A percentile compares a stretch with the other conserved stretches of the same genome.
Evolutionary conservation across 1,139 yeast species (phyloP).

Genomic region (Protomyces inundatus): DNA sequence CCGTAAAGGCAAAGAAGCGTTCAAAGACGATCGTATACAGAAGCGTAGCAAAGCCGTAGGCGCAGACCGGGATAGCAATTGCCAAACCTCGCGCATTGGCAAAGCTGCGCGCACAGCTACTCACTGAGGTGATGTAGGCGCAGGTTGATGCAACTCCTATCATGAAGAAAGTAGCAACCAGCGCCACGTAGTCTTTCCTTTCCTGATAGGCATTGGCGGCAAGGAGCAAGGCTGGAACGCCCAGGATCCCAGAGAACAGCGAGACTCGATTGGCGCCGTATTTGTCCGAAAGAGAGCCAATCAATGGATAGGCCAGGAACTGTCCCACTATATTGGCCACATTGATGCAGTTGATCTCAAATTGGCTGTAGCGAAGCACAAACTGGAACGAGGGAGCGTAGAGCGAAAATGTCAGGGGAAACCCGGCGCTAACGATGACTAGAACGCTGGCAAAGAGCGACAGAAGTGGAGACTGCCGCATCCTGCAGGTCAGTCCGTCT

Average conservation of each 20-base stretch:
- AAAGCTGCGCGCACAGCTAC: slow-evolving; percentile 9
- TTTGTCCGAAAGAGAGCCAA: slow-evolving; percentile 11
- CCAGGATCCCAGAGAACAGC: slow-evolving; percentile 1
- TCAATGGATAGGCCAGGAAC: slow-evolving; percentile 10
- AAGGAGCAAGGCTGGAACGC: slow-evolving; percentile 2
- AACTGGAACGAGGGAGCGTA: slow-evolving; percentile 11
- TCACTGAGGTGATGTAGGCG: slow-evolving; percentile 12
- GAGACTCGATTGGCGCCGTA: slow-evolving; percentile 18
- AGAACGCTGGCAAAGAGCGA: neutral
- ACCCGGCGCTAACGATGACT: slow-evolving; percentile 17
- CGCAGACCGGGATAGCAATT: slow-evolving; percentile 11
- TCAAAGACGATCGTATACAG: slow-evolving; percentile 10
- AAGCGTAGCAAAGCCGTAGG: slow-evolving; percentile 18
- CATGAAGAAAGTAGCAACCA: neutral
- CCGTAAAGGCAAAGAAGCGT: neutral
- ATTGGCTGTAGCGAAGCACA: slow-evolving; percentile 11
- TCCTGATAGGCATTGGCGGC: slow-evolving; percentile 15
- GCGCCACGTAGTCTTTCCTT: neutral
- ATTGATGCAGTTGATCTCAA: slow-evolving; percentile 13
- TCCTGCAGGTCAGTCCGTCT: neutral
- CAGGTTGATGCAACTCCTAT: slow-evolving; percentile 16
- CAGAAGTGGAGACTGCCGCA: neutral
- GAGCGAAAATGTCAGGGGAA: slow-evolving; percentile 16
- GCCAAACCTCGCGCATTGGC: slow-evolving; percentile 5
- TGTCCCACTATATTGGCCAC: slow-evolving; percentile 19